Base-by-base conservation (phyloP, 1,284 basidiomycete species). In the Leucoagaricus sp. region DNA sequence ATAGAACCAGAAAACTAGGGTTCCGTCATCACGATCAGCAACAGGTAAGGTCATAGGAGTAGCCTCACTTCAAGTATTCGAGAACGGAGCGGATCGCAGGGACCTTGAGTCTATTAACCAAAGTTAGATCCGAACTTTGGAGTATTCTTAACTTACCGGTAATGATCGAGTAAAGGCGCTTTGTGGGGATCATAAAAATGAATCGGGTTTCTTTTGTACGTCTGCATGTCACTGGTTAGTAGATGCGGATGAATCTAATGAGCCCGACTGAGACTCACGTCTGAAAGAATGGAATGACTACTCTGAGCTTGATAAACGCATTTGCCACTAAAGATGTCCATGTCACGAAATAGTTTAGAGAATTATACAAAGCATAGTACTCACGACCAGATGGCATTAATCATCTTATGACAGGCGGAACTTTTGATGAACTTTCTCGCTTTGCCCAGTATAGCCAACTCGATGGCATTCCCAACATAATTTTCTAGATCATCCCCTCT, bases 131-230 rank as follows among this genome's bases (percentile, higher is more conserved):
- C 44, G 31, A 17, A 19, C 23, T 46, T 42, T 2, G 23, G 34
- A 46, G 9, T 44, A 23, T 4, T 19, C 13, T 15, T 8, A 36
- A 61, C 79, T 46, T 58, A 90, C 89, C 93, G 85, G 65, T 96
- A 95, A 70, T 98, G 95, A 68, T 98, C 94, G 4, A 98, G 81
- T 25, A 97, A 71, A 10, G 95, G 94, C 0, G 95, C 94, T 67
- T 87, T 93, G 67, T 93, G 87, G 1, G 95, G 95, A 67, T 98
- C 94, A 71, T 97, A 97, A 65, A 96, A 91, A 71, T 95, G 92
- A 34, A 97, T 85, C 1, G 95, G 94, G 31, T 85, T 92, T 51
- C 89, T 84, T 76, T 97, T 97, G 74, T 97, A 98, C 36, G 91
- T 95, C 91, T 96, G 66, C 4, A 17, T 8, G 42, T 38, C 47